phyloP scores from a whole-genome alignment of 2,329 filamentous ascomycete species.

The Apiospora rasikravindrae region DNA sequence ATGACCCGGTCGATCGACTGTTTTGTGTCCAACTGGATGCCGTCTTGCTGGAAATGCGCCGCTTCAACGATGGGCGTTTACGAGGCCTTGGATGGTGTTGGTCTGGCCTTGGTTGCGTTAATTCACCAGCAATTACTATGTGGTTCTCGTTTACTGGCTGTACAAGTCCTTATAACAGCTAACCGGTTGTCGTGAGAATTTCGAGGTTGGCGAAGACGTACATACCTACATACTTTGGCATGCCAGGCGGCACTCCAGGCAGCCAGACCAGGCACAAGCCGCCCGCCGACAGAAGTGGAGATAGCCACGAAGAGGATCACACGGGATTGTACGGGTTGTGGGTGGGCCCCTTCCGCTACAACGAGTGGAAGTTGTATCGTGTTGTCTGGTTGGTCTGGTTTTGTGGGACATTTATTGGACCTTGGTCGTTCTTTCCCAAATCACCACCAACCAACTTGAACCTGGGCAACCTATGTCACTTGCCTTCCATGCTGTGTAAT shows the following conservation, averaged over 20 bases:
- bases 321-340: background rate
- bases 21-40: background rate
- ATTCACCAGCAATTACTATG: too few species aligned
- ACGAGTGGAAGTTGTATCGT: background rate
- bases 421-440: background rate
- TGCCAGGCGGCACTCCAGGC: background rate
- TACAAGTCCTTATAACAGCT: too few species aligned
- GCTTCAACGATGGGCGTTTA: background rate
- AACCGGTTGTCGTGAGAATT: background rate
- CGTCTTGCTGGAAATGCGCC: background rate
- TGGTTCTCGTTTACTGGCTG: too few species aligned
- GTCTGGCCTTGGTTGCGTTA: too few species aligned
- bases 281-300: background rate
- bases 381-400: background rate
- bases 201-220: background rate
- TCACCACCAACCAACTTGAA: too few species aligned
- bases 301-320: background rate
- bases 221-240: background rate
- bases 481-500: too few species aligned
- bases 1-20: background rate
- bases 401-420: background rate
- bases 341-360: background rate
- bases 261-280: background rate
- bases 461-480: too few species aligned
- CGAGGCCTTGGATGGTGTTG: background rate